Conservation (phyloP, 2,329 filamentous ascomycete species). For the Knufia fluminis region DNA sequence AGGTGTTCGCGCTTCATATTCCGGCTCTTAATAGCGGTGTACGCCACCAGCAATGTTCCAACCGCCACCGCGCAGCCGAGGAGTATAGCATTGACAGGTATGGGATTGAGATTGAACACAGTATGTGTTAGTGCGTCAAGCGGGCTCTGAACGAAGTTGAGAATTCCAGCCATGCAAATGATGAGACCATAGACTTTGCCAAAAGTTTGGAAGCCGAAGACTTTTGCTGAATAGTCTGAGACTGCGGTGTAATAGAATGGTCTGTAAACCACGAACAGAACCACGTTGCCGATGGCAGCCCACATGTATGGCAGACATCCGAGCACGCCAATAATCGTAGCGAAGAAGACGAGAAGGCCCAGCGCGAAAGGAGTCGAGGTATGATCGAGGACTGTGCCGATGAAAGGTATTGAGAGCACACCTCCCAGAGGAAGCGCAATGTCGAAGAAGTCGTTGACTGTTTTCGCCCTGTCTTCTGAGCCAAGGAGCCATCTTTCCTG, state of each 20-base stretch:
- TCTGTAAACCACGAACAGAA: conserved; percentile 48
- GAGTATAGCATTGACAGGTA: conserved; percentile 66
- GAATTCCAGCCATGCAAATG: conserved; percentile 72
- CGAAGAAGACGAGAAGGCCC: conserved; percentile 56
- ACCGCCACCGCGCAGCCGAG: conserved; percentile 53
- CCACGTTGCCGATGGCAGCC: conserved; percentile 63
- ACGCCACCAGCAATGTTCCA: conserved; percentile 57
- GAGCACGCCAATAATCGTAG: conserved; percentile 66
- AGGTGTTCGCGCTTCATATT: conserved; percentile 22
- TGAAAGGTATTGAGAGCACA: conserved; percentile 76
- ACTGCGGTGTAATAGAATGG: conserved; percentile 23
- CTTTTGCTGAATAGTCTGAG: conserved; percentile 75
- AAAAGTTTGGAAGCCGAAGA: conserved; percentile 86
- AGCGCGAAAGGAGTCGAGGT: conserved; percentile 65
- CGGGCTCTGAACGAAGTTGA: conserved; percentile 75
- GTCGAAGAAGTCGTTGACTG: conserved; percentile 79
- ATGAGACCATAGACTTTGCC: conserved; percentile 90
- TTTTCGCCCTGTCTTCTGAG: conserved; percentile 50
- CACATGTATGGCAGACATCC: conserved; percentile 62
- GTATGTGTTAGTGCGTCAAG: conserved; percentile 70
- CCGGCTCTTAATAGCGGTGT: conserved; percentile 48
- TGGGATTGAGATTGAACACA: conserved; percentile 60
- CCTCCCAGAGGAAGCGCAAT: conserved; percentile 75
- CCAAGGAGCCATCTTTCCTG: conserved; percentile 72
- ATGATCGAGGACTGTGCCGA: conserved; percentile 69